phyloP scores from a whole-genome alignment of 768 basidiomycete genomes.

The Gyrodon lividus region DNA sequence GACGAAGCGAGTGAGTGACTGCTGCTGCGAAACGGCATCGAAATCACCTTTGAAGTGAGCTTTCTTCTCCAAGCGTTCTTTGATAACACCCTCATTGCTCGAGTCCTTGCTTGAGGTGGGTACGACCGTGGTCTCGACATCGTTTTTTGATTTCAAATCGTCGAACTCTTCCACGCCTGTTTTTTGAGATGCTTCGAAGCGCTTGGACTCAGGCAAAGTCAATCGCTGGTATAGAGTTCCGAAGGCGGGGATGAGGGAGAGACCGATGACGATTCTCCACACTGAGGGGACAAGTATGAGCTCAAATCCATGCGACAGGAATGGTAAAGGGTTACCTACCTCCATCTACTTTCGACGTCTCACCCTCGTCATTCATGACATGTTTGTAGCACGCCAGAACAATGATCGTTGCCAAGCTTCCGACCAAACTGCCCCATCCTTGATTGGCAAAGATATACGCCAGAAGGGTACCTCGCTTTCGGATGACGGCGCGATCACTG shows the following conservation, averaged over 20 bases:
- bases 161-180: slow-evolving; percentile 28
- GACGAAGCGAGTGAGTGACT: neutral
- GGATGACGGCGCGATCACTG: slow-evolving; percentile 61
- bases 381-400: slow-evolving; percentile 62
- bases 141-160: slow-evolving; percentile 35
- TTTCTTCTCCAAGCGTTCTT: slow-evolving; percentile 37
- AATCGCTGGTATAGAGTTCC: slow-evolving; percentile 75
- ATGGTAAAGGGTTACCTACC: slow-evolving; percentile 38
- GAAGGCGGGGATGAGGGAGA: slow-evolving; percentile 74
- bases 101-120: neutral
- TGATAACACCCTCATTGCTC: neutral
- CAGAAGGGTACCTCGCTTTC: slow-evolving; percentile 72
- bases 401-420: slow-evolving; percentile 60
- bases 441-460: slow-evolving; percentile 76
- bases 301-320: neutral
- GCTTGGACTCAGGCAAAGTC: slow-evolving; percentile 66
- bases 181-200: slow-evolving; percentile 45
- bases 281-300: slow-evolving; percentile 32
- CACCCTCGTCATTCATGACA: slow-evolving; percentile 56
- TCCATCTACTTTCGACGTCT: slow-evolving; percentile 68
- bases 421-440: slow-evolving; percentile 74
- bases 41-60: slow-evolving; percentile 51
- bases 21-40: neutral
- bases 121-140: slow-evolving; percentile 10
- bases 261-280: slow-evolving; percentile 74